A percentile compares a stretch with the other conserved stretches of the same genome.
Evolutionary conservation across 2,329 filamentous ascomycete genomes (phyloP).

Genomic region (Alternaria sp.): DNA sequence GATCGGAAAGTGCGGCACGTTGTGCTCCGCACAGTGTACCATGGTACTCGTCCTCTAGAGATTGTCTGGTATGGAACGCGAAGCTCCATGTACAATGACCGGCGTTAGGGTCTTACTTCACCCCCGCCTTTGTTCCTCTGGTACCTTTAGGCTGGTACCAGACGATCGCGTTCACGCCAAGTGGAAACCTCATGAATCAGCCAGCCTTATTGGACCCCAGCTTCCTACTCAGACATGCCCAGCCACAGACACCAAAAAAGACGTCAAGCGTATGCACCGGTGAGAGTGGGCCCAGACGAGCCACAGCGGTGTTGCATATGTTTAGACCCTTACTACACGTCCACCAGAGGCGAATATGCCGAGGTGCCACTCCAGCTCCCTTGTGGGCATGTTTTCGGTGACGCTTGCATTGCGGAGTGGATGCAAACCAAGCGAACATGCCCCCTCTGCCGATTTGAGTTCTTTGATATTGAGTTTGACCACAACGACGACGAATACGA

Average conservation of each 20-base stretch:
- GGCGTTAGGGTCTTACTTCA: conserved; percentile 1
- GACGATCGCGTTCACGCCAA: conserved; percentile 3
- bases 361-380: conserved; percentile 17
- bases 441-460: conserved; percentile 17
- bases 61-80: not conserved
- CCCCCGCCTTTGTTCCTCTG: conserved; percentile 1
- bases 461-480: not conserved
- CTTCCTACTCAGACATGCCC: conserved; percentile 2
- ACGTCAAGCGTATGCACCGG: conserved; percentile 1
- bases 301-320: conserved; percentile 19
- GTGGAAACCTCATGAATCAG: not conserved
- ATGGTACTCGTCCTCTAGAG: not conserved
- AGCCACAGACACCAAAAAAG: not conserved
- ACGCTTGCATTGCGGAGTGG: conserved; percentile 19
- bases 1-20: not conserved
- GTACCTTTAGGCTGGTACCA: conserved; percentile 5
- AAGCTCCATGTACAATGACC: not conserved
- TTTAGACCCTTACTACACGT: conserved; percentile 12
- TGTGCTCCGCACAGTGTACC: not conserved
- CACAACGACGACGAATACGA: not conserved
- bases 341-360: not conserved
- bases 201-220: not conserved
- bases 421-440: conserved; percentile 14
- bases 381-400: conserved; percentile 25
- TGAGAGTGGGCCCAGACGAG: conserved; percentile 4